Base-by-base conservation (phyloP, 495 filamentous ascomycete species). In the Jackrogersella multiformis region DNA sequence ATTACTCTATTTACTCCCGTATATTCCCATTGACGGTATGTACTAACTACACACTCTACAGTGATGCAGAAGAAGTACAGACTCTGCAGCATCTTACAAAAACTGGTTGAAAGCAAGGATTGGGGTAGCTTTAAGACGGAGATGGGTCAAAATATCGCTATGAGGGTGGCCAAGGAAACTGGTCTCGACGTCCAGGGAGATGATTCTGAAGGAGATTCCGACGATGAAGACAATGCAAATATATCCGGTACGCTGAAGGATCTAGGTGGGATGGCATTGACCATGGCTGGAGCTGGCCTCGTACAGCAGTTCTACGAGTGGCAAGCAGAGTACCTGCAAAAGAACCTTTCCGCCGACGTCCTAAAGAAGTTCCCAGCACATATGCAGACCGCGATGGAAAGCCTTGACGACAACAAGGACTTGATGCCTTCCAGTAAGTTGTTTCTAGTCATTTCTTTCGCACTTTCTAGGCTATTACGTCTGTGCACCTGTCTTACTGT, bases 41-140 rank as follows among this genome's bases (percentile, higher is more conserved):
- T 26, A 30, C 46, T 61, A 18, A 61, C 54, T 35, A 13, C 3
- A 5, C 5, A 34, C 3, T 35, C 2, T 44, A 23, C 13, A 61
- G 57, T 80, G 77, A 64, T 73, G 39, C 65, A 75, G 10, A 80
- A 78, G 67, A 80, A 80, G 58, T 45, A 68, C 21, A 73, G 75
- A 65, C 72, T 78, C 66, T 80, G 76, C 60, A 66, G 71, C 26
- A 65, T 80, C 39, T 44, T 80, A 21, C 53, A 64, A 30, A 62
- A 60, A 56, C 35, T 61, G 53, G 49, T 65, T 48, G 59, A 71
- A 44, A 67, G 65, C 55, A 57, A 59, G 45, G 56, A 60, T 46
- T 42, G 67, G 67, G 56, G 51, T 24, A 66, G 56, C 32, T 20
- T 57, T 15, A 70, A 61, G 56, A 48, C 23, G 15, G 61, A 64